Base-by-base conservation (phyloP, 805 yeast species). In the Ogataea angusta region DNA sequence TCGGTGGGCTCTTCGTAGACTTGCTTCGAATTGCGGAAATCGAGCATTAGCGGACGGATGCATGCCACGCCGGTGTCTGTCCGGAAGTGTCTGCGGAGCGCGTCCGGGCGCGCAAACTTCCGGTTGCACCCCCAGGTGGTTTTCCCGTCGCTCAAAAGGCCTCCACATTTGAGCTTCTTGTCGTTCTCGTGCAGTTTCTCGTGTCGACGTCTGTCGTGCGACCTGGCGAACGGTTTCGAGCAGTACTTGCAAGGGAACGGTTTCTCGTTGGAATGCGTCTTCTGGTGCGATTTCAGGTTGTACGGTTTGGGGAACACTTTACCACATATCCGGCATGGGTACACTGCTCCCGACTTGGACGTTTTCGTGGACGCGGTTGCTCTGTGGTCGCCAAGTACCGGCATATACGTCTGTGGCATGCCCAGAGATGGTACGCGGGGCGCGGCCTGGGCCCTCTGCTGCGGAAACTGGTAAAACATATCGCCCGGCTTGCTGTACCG, bases 101-200 rank as follows among this genome's bases (percentile, higher is more conserved):
- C 93, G 58, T 85, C 93, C 2, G 85, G 80, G 30, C 93, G 67
- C 5, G 90, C 88, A 60, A 84, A 84, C 47, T 72, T 69, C 55
- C 79, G 76, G 12, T 84, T 82, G 58, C 91, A 83, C 3, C 90
- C 91, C 90, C 91, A 82, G 48, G 64, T 62, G 3, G 82, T 77
- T 10, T 52, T 56, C 4, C 81, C 80, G 51, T 80, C 82, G 24
- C 69, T 69, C 46, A 82, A 60, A 15, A 60, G 59, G 0, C 89
- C 90, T 42, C 74, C 73, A 56, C 93, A 85, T 40, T 71, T 75
- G 60, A 79, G 84, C 57, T 74, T 78, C 66, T 80, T 82, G 42
- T 74, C 78, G 5, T 90, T 90, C 15, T 80, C 74, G 53, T 85
- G 93, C n/a, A 85, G 64, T 14, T 75, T 68, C 56, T 85, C 90